phyloP scores from a whole-genome alignment of 202 grass and related monocot species.

The Musa balbisiana region DNA sequence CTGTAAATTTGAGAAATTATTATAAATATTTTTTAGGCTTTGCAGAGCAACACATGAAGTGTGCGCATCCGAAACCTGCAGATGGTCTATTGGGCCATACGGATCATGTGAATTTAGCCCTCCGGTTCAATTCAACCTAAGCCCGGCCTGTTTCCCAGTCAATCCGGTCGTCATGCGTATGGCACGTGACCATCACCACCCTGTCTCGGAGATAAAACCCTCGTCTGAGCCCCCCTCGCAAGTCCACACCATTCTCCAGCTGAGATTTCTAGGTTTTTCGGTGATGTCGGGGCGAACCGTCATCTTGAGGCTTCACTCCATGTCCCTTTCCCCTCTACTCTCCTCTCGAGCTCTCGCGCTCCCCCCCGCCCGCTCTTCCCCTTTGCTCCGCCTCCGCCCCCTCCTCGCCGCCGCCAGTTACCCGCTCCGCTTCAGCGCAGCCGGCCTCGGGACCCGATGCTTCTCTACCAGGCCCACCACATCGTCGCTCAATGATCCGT shows the following conservation, averaged over 20 bases:
- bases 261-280: background rate
- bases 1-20: too few species aligned
- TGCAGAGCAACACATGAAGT: too few species aligned
- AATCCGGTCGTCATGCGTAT: too few species aligned
- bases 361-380: slow-evolving; percentile 12
- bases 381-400: slow-evolving; percentile 29
- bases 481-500: slow-evolving; percentile 46
- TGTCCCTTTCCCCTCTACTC: background rate
- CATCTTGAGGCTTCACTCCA: background rate
- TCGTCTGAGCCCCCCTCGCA: background rate
- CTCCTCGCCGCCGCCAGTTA: slow-evolving; percentile 5
- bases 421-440: background rate
- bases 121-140: too few species aligned
- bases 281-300: background rate
- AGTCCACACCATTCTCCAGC: background rate
- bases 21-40: too few species aligned
- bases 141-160: too few species aligned
- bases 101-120: too few species aligned
- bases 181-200: background rate
- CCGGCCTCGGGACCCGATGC: slow-evolving; percentile 12
- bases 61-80: too few species aligned
- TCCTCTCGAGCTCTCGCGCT: slow-evolving; percentile 16
- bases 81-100: too few species aligned
- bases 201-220: background rate
- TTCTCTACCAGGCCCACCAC: slow-evolving; percentile 47